Evolutionary conservation across 78 protist species (phyloP).

Genomic region (Andalucia godoyi): DNA sequence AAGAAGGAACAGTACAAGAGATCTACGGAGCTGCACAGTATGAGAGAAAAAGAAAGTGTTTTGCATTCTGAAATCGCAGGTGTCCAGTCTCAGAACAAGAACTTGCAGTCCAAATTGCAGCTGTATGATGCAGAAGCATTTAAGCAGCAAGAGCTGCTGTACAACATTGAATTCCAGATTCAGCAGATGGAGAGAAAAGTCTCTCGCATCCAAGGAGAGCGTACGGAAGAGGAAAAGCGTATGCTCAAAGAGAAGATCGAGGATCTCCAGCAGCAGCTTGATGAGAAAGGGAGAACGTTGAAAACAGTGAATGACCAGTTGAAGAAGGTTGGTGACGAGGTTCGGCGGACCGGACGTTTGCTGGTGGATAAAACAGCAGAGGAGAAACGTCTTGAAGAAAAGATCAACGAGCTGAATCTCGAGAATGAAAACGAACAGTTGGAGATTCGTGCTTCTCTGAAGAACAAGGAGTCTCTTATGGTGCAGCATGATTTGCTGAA

Average conservation of each 20-base stretch:
- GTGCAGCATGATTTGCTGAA: constrained; percentile 40
- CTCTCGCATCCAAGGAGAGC: constrained; percentile 33
- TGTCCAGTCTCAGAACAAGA: constrained; percentile 26
- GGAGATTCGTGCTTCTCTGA: neutral
- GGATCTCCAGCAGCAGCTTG: constrained; percentile 22
- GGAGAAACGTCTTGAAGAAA: neutral
- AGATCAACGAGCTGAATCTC: constrained; percentile 3
- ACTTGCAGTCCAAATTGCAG: constrained; percentile 26
- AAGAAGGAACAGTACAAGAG: constrained; percentile 34
- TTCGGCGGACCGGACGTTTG: neutral
- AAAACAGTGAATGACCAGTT: constrained; percentile 8
- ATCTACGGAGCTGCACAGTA: constrained; percentile 27
- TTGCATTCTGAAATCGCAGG: constrained; percentile 46
- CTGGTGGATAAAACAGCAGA: neutral
- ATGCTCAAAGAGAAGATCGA: constrained; percentile 23
- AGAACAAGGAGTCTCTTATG: constrained; percentile 29
- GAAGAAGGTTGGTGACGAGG: constrained; percentile 9
- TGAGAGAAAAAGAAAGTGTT: constrained; percentile 22
- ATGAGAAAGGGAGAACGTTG: constrained; percentile 3
- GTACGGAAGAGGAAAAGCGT: constrained; percentile 35
- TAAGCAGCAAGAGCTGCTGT: constrained; percentile 64
- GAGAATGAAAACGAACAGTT: constrained; percentile 7
- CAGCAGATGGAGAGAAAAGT: constrained; percentile 67
- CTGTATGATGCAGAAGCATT: constrained; percentile 37
- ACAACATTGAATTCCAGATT: constrained; percentile 57